Evolutionary conservation across 306 rosid genomes (phyloP).

Genomic region (Argentina anserina): DNA sequence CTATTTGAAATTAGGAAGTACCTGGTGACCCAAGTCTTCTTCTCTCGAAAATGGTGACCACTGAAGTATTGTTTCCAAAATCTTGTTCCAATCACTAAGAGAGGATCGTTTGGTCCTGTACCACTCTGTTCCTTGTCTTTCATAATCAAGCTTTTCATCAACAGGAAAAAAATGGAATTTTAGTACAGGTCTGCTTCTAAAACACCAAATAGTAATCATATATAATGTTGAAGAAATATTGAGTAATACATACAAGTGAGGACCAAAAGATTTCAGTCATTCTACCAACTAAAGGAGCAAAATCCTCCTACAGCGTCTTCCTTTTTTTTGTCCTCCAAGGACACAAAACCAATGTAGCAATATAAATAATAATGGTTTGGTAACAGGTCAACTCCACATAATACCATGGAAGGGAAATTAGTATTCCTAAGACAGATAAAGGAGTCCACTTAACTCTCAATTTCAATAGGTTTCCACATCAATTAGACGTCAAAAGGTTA

Average conservation of each 20-base stretch:
- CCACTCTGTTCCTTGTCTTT: constrained; percentile 50
- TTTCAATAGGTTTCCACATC: background rate
- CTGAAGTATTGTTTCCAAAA: constrained; percentile 63
- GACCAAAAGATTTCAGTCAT: background rate
- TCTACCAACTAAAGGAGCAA: background rate
- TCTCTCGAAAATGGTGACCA: constrained; percentile 89
- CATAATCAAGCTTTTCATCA: constrained; percentile 74
- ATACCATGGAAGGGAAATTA: background rate
- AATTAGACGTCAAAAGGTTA: background rate
- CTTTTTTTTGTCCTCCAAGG: background rate
- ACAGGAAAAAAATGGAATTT: constrained; percentile 12
- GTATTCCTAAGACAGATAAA: background rate
- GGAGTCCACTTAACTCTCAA: background rate
- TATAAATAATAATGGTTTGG: background rate
- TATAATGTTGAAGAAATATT: background rate
- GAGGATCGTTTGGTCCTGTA: constrained; percentile 60
- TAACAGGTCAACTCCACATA: background rate
- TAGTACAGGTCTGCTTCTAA: background rate
- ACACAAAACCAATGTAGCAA: background rate
- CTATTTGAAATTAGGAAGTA: constrained; percentile 20
- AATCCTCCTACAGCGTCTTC: background rate
- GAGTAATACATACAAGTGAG: background rate
- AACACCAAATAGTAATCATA: background rate
- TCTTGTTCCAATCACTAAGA: constrained; percentile 61
- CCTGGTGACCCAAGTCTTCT: constrained; percentile 75